Percentiles rank a stretch among this genome's conserved stretches.
Conservation (phyloP, 2,329 filamentous ascomycete genomes). For the Juglanconis juglandina region DNA sequence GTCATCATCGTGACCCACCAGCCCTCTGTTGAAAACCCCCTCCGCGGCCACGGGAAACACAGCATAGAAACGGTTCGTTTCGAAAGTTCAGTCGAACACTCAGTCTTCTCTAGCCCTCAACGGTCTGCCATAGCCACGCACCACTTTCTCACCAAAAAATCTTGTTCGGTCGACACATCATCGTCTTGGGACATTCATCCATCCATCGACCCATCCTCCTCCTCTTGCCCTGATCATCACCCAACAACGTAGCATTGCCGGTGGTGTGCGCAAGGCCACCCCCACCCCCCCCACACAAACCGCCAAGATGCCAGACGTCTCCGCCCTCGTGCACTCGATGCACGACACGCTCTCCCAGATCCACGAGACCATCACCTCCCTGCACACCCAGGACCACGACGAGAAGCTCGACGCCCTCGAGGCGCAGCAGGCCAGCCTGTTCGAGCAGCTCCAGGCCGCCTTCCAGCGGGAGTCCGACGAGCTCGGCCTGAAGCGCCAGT, state of each 20-base stretch:
- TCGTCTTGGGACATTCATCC: too few species aligned
- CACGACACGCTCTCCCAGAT: slow-evolving; percentile 39
- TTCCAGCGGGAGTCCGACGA: slow-evolving; percentile 31
- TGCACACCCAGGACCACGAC: slow-evolving; percentile 33
- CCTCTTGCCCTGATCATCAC: neutral
- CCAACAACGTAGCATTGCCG: neutral
- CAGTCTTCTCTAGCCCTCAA: neutral
- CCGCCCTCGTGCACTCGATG: slow-evolving; percentile 39
- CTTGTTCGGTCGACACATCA: too few species aligned
- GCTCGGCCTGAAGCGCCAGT: slow-evolving; percentile 27
- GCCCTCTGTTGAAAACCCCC: neutral
- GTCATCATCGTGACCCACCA: neutral
- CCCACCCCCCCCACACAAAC: neutral
- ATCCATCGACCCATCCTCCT: neutral
- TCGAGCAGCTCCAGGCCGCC: slow-evolving; percentile 29
- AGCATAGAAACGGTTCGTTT: neutral
- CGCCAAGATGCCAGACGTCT: slow-evolving; percentile 30
- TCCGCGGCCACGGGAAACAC: neutral
- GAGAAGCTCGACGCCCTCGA: slow-evolving; percentile 38
- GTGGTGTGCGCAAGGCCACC: neutral
- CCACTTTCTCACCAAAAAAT: too few species aligned
- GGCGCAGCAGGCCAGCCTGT: slow-evolving; percentile 31
- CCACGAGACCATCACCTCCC: slow-evolving; percentile 32
- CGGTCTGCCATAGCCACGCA: neutral
- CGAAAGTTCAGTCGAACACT: neutral